Conservation (phyloP, 140 eudicot genomes). For the Senecio squalidus region DNA sequence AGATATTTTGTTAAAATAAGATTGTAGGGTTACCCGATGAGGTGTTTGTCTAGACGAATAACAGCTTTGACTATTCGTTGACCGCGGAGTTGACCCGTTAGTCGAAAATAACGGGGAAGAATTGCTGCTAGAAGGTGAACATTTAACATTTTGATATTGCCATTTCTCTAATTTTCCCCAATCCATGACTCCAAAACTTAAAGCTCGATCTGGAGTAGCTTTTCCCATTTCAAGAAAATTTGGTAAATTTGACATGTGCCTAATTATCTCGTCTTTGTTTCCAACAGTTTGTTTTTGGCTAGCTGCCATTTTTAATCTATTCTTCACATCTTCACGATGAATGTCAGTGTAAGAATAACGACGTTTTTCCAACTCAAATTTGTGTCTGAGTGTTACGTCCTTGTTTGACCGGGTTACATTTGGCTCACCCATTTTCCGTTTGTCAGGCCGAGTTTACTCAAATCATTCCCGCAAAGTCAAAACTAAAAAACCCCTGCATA, state of each 20-base stretch:
- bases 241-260: conserved; percentile 67
- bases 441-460: background rate
- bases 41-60: conserved; percentile 34
- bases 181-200: conserved; percentile 73
- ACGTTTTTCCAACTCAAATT: conserved; percentile 35
- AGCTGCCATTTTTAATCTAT: conserved; percentile 20
- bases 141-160: conserved; percentile 35
- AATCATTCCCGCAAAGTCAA: conserved; percentile 14
- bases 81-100: conserved; percentile 37
- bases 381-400: conserved; percentile 25
- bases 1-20: conserved; percentile 35
- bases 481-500: conserved; percentile 9
- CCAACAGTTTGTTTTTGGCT: conserved; percentile 31
- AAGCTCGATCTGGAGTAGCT: conserved; percentile 45
- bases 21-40: conserved; percentile 35
- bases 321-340: conserved; percentile 44
- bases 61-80: conserved; percentile 32
- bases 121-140: conserved; percentile 47
- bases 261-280: conserved; percentile 42
- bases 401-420: conserved; percentile 15
- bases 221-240: conserved; percentile 48
- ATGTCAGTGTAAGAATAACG: conserved; percentile 35
- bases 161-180: conserved; percentile 62
- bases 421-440: conserved; percentile 27
- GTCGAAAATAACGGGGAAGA: conserved; percentile 34